These are phyloP conservation scores for Aspergillus tamarii DNA, from an alignment of 2,329 filamentous ascomycete species.

Conservation along the genomic window DNA sequence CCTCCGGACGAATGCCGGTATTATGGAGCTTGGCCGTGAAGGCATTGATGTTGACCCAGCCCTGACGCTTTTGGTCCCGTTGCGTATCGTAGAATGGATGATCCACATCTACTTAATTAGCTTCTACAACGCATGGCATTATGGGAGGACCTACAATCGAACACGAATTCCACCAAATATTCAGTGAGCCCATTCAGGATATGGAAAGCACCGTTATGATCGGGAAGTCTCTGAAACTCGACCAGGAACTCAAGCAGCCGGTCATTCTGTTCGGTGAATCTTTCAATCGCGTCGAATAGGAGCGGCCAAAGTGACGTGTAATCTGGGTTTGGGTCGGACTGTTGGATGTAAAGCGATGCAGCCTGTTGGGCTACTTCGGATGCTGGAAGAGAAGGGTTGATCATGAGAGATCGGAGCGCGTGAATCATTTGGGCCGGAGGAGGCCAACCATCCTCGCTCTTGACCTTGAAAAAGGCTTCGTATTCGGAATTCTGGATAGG, in stretches of 20 bases:
- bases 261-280: neutral
- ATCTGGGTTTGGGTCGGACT: neutral
- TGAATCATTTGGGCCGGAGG: neutral
- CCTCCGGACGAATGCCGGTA: neutral
- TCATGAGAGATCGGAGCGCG: neutral
- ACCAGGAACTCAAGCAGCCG: neutral
- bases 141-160: neutral
- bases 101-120: neutral
- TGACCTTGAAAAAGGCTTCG: neutral
- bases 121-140: neutral
- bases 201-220: neutral
- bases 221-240: neutral
- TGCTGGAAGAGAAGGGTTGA: neutral
- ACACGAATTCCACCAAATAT: neutral
- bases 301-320: neutral
- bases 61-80: neutral
- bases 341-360: neutral
- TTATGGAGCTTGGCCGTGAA: neutral
- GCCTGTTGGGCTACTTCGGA: neutral
- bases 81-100: neutral
- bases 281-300: neutral
- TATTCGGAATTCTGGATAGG: neutral
- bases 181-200: neutral
- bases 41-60: neutral
- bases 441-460: neutral